Conservation (phyloP, 805 yeast genomes). For the Saturnispora quitensis region DNA sequence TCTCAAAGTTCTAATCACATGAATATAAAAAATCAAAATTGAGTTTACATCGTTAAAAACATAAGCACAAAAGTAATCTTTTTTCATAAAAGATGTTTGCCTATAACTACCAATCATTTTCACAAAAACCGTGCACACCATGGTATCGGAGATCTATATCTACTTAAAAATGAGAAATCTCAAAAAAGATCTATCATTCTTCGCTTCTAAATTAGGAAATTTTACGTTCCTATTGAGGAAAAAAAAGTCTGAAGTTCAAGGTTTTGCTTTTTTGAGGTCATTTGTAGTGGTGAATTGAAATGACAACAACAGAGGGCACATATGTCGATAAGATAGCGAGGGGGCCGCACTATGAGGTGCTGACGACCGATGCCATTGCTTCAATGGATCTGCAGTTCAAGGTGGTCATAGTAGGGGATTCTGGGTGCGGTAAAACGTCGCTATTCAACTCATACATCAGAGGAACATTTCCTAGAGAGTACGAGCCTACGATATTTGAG, state of each 20-base stretch:
- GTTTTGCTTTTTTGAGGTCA: background rate
- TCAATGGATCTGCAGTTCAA: slow-evolving; percentile 23
- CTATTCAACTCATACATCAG: slow-evolving; percentile 90
- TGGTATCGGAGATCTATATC: too few species aligned
- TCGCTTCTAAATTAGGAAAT: background rate
- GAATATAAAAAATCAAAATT: too few species aligned
- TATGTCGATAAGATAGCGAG: slow-evolving; percentile 11
- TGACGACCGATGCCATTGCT: slow-evolving; percentile 27
- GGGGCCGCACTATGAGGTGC: slow-evolving; percentile 19
- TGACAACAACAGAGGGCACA: slow-evolving; percentile 1
- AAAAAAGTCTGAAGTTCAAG: background rate
- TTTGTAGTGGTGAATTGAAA: background rate
- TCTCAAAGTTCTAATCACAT: too few species aligned
- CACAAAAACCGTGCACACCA: too few species aligned
- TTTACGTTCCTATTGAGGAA: background rate
- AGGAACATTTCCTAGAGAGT: slow-evolving; percentile 92
- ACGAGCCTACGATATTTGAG: slow-evolving; percentile 95
- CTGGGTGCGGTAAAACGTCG: slow-evolving; percentile 98
- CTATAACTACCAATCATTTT: too few species aligned
- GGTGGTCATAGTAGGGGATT: slow-evolving; percentile 93
- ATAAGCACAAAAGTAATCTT: too few species aligned
- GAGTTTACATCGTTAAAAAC: too few species aligned
- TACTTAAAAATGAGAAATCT: too few species aligned
- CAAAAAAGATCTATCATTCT: too few species aligned
- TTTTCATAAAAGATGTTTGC: too few species aligned